These are phyloP conservation scores for Dalechampia spathulata DNA, from an alignment of 441 rosid genomes.

Conservation along the genomic window DNA sequence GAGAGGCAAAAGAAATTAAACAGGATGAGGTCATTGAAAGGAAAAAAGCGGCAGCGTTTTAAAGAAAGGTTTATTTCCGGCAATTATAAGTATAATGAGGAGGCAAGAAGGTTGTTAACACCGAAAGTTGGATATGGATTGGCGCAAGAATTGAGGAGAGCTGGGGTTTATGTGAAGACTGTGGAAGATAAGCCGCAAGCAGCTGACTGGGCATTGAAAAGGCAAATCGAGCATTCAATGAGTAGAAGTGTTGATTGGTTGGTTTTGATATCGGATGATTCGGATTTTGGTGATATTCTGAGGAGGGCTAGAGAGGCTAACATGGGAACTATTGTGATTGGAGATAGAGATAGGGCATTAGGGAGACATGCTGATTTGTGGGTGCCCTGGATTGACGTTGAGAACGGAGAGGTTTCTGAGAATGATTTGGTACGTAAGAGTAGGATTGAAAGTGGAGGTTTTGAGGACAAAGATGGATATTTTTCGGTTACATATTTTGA, in stretches of 20 bases:
- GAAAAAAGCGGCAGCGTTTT: slow-evolving; percentile 69
- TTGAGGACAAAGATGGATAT: slow-evolving; percentile 27
- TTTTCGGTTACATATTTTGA: slow-evolving; percentile 41
- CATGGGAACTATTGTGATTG: slow-evolving; percentile 78
- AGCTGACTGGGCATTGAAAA: slow-evolving; percentile 94
- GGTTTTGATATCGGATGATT: slow-evolving; percentile 79
- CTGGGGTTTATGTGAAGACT: slow-evolving; percentile 74
- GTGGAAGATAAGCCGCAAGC: slow-evolving; percentile 96
- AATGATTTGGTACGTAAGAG: slow-evolving; percentile 57
- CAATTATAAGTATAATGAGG: slow-evolving; percentile 68
- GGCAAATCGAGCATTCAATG: slow-evolving; percentile 86
- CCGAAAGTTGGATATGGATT: slow-evolving; percentile 76
- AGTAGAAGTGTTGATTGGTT: slow-evolving; percentile 81
- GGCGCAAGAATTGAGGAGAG: slow-evolving; percentile 64
- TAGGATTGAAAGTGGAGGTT: slow-evolving; percentile 28
- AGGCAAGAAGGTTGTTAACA: slow-evolving; percentile 52
- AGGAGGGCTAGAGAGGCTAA: slow-evolving; percentile 70
- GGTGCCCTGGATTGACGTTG: slow-evolving; percentile 80
- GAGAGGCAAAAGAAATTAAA: slow-evolving; percentile 82
- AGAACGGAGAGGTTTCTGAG: slow-evolving; percentile 64
- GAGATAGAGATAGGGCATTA: slow-evolving; percentile 56
- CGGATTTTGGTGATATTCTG: slow-evolving; percentile 64
- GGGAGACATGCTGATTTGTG: slow-evolving; percentile 80
- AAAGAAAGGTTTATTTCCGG: slow-evolving; percentile 63
- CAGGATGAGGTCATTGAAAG: slow-evolving; percentile 66